Base-by-base conservation (phyloP, 129 eudicot genomes). In the Flaveria brownii region DNA sequence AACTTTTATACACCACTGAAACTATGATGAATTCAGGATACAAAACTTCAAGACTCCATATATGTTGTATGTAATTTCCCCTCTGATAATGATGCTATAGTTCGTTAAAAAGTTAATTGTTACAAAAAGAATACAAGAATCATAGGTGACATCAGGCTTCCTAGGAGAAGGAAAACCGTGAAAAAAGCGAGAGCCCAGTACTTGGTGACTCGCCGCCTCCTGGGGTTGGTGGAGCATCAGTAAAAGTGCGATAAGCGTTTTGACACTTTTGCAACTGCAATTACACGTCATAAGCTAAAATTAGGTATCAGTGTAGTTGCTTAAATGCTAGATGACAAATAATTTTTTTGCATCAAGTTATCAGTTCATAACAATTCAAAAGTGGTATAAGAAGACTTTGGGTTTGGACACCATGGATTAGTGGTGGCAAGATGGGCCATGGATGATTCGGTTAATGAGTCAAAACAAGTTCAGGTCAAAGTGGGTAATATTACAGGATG, bases 261-360 rank as follows among this genome's bases (percentile, higher is more conserved):
- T 91, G 99, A 78, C 99, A 95, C 92, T 95, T 95, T 45, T 86
- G 94, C 74, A 88, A 57, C 99, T 95, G 91, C 81, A 77, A 23
- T 75, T 26, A 45, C 16, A 67, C 43, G 33, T 41, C 71, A 60
- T 52, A 20, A 18, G 16, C 55, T 23, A 50, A 42, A 54, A 5
- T 75, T 76, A 61, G 18, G n/a, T 9, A 57, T 74, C 46, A 20
- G 62, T 33, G 47, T 26, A 63, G 73, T 36, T 71, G 77, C 63
- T 73, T 80, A n/a, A 26, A 14, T 26, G 26, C 16, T 42, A 55
- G 69, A 56, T 3, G 28, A n/a, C 25, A 65, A 11, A 26, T 63
- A 5, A 36, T 5, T 28, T 25, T 2, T 75, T 42, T 63, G 70
- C 17, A 62, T 8, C n/a, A 73, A 2, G 26, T 4, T 30, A 30